Evolutionary conservation across 192 early-diverging fungal species (phyloP).

Genomic region (Coemansia sp.): DNA sequence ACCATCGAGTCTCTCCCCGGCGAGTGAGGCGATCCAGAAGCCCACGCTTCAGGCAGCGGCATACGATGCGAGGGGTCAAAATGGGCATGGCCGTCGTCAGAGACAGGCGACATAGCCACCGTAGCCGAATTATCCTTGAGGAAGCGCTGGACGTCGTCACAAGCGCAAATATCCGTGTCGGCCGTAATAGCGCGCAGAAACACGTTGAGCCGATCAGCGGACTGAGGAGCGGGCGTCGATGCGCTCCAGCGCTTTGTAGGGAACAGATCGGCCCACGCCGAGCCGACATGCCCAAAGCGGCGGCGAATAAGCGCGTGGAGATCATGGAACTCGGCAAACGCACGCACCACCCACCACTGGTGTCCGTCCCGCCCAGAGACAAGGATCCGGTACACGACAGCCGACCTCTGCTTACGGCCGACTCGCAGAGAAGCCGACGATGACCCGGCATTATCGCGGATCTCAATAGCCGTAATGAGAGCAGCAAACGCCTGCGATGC

Average conservation of each 20-base stretch:
- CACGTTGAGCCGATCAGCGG: constrained; percentile 39
- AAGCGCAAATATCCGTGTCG: constrained; percentile 42
- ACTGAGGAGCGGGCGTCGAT: constrained; percentile 9
- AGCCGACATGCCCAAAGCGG: constrained; percentile 24
- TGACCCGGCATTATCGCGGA: constrained; percentile 24
- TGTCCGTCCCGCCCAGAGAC: constrained; percentile 50
- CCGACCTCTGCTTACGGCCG: constrained; percentile 17
- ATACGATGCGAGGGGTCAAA: constrained; percentile 22
- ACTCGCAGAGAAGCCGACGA: constrained; percentile 4
- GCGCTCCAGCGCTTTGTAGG: constrained; percentile 44
- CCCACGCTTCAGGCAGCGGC: constrained; percentile 30
- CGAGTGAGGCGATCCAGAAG: neutral
- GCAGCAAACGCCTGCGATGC: constrained; percentile 45
- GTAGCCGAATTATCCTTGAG: constrained; percentile 35
- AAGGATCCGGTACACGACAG: constrained; percentile 47
- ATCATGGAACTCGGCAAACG: constrained; percentile 55
- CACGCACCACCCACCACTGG: constrained; percentile 43
- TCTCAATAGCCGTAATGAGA: constrained; percentile 50
- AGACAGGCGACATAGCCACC: constrained; percentile 19
- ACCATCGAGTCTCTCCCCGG: constrained; percentile 28
- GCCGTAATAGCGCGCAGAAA: constrained; percentile 47
- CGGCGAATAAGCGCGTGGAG: constrained; percentile 31
- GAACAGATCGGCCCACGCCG: constrained; percentile 43
- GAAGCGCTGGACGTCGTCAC: constrained; percentile 48
- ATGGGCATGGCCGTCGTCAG: constrained; percentile 13